These are phyloP conservation scores for Ophiocordyceps sinensis DNA, from an alignment of 2,329 filamentous ascomycete genomes.

Conservation along the genomic window DNA sequence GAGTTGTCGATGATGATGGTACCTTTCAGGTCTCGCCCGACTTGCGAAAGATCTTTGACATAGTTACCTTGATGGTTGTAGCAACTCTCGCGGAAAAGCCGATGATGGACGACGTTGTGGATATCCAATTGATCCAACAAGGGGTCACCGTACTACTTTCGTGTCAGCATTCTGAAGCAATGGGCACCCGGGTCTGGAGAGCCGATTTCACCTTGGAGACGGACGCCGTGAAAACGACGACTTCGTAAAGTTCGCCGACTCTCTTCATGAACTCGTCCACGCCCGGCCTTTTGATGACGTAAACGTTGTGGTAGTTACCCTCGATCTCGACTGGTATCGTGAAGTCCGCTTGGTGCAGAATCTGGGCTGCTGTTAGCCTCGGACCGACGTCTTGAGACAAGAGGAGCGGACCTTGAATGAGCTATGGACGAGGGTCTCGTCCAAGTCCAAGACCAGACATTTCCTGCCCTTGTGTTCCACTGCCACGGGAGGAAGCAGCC, in stretches of 20 bases:
- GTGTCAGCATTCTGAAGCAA: background rate
- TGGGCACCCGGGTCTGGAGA: constrained; percentile 8
- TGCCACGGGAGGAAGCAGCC: constrained; percentile 67
- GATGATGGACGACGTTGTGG: constrained; percentile 89
- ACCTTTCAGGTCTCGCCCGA: constrained; percentile 87
- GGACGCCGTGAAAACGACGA: constrained; percentile 96
- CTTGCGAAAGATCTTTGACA: constrained; percentile 95
- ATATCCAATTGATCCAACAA: constrained; percentile 94
- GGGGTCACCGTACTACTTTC: constrained; percentile 78
- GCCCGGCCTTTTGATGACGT: constrained; percentile 97
- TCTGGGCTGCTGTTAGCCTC: constrained; percentile 35
- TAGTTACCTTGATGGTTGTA: constrained; percentile 99
- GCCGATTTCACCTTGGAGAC: constrained; percentile 99
- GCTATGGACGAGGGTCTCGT: constrained; percentile 94
- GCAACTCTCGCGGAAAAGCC: constrained; percentile 94
- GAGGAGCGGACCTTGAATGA: constrained; percentile 71
- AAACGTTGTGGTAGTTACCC: constrained; percentile 97
- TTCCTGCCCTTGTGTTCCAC: constrained; percentile 77
- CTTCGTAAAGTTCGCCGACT: constrained; percentile 93
- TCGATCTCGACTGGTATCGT: constrained; percentile 98
- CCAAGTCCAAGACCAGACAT: constrained; percentile 86
- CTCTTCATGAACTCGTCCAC: constrained; percentile 99
- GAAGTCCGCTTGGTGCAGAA: constrained; percentile 94
- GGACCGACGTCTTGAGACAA: no score
- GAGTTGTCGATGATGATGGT: constrained; percentile 99